Base-by-base conservation (phyloP, 805 yeast species). In the Barnettozyma sp. region DNA sequence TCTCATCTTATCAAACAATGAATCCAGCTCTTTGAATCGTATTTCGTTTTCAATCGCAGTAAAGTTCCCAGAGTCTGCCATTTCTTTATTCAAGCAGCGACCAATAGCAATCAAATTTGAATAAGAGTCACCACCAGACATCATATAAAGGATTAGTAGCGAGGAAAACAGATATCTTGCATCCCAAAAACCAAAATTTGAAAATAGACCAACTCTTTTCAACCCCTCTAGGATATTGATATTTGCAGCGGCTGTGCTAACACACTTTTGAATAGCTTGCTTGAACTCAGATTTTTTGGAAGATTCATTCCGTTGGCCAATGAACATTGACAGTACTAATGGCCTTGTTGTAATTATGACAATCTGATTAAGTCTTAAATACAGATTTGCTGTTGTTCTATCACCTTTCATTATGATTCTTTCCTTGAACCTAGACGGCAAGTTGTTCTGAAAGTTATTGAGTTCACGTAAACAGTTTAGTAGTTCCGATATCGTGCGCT, bases 101-200 rank as follows among this genome's bases (percentile, higher is more conserved):
- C 60, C 60, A 12, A 33, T 39, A 6, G 29, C 26, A 5, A 48
- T 41, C 3, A 54, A 34, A 13, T 44, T 42, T 1, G 52, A 41
- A 30, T 41, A 48, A 27, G 49, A n/a, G n/a, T n/a, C n/a, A n/a
- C n/a, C 49, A 11, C 48, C 27, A 7, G 49, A 42, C 19, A 45
- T 49, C 51, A 56, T 55, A 16, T 48, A 51, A 5, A 57, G 46
- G 15, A 63, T 55, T 33, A 61, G 39, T 8, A 60, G 40, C 0
- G 68, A 50, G 15, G 62, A 53, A 39, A 61, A 62, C 30, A 63
- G 48, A 40, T 58, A 60, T 39, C 63, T 60, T 4, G 60, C 59
- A 44, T 63, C 66, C 62, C 64, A 60, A 43, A 60, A 62, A 22
- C 63, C 68, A 49, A 55, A 61, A 14, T 62, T 56, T 6, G 59